Percentiles rank a stretch among this genome's conserved stretches.
phyloP scores from a whole-genome alignment of 805 yeast species.

The Cyberlindnera misumaiensis region DNA sequence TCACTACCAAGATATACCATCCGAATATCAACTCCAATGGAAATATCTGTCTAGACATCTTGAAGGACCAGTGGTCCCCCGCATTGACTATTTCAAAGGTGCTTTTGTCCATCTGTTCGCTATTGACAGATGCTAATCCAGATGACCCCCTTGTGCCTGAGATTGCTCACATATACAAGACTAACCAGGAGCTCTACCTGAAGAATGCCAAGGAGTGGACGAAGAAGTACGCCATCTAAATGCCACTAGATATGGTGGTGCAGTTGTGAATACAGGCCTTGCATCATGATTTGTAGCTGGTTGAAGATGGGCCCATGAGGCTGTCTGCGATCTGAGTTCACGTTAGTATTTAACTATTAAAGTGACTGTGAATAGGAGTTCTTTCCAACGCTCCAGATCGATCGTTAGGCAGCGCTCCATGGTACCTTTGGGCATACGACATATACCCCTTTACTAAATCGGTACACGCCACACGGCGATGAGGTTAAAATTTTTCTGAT shows the following conservation, averaged over 20 bases:
- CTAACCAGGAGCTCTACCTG: slow-evolving; percentile 89
- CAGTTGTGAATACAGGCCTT: neutral
- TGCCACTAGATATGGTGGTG: neutral
- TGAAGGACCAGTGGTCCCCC: slow-evolving; percentile 99
- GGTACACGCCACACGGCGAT: slow-evolving; percentile 27
- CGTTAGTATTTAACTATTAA: no score
- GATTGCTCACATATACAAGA: slow-evolving; percentile 93
- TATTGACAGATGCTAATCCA: slow-evolving; percentile 96
- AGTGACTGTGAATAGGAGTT: no score
- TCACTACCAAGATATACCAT: slow-evolving; percentile 94
- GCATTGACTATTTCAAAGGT: slow-evolving; percentile 96
- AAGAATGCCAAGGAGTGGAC: slow-evolving; percentile 99
- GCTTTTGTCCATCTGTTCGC: slow-evolving; percentile 86
- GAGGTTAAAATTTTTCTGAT: slow-evolving; percentile 14
- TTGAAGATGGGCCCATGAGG: no score
- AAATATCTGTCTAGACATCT: slow-evolving; percentile 91
- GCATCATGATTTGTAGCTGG: no score
- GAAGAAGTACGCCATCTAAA: slow-evolving; percentile 84
- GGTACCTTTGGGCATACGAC: no score
- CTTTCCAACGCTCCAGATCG: no score
- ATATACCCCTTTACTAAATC: no score
- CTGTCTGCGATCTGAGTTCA: no score
- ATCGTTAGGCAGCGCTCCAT: no score
- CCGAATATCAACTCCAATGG: slow-evolving; percentile 96
- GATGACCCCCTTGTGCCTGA: slow-evolving; percentile 99